Conservation (phyloP, 2,329 filamentous ascomycete species). For the Penicillium capsulatum region DNA sequence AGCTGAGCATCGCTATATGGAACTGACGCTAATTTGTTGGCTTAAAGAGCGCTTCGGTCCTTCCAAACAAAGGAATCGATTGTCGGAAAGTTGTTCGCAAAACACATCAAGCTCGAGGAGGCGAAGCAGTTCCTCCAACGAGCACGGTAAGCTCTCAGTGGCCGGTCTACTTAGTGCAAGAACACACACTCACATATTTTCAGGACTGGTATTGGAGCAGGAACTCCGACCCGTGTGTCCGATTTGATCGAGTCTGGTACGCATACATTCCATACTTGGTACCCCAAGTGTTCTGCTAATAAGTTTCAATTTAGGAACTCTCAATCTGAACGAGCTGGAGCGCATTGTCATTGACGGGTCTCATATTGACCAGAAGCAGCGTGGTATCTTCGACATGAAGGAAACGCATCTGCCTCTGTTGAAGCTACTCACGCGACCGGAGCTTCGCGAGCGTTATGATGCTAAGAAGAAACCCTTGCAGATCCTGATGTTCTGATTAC, state of each 20-base stretch:
- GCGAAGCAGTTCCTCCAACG: conserved; percentile 71
- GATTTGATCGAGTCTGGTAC: conserved; percentile 78
- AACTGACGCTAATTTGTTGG: conserved; percentile 7
- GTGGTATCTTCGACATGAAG: conserved; percentile 90
- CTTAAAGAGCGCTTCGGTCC: conserved; percentile 61
- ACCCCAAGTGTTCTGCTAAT: conserved; percentile 4
- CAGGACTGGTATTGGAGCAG: conserved; percentile 80
- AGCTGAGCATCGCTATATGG: neutral
- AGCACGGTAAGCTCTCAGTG: conserved; percentile 43
- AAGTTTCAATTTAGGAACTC: conserved; percentile 50
- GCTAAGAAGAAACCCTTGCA: conserved; percentile 52
- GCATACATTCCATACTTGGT: conserved; percentile 20
- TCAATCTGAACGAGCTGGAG: conserved; percentile 68
- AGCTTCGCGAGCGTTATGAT: conserved; percentile 67
- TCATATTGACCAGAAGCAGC: conserved; percentile 90
- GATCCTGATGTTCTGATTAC: conserved; percentile 47
- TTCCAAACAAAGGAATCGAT: conserved; percentile 74
- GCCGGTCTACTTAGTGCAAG: neutral
- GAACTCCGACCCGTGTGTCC: conserved; percentile 76
- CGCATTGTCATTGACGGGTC: conserved; percentile 85
- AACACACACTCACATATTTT: conserved; percentile 15
- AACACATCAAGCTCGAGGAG: conserved; percentile 94
- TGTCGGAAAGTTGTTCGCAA: conserved; percentile 92
- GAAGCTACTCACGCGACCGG: conserved; percentile 64
- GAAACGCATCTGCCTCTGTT: conserved; percentile 81